These are phyloP conservation scores for Fragaria nilgerrensis DNA, from an alignment of 306 rosid species.

Conservation along the genomic window DNA sequence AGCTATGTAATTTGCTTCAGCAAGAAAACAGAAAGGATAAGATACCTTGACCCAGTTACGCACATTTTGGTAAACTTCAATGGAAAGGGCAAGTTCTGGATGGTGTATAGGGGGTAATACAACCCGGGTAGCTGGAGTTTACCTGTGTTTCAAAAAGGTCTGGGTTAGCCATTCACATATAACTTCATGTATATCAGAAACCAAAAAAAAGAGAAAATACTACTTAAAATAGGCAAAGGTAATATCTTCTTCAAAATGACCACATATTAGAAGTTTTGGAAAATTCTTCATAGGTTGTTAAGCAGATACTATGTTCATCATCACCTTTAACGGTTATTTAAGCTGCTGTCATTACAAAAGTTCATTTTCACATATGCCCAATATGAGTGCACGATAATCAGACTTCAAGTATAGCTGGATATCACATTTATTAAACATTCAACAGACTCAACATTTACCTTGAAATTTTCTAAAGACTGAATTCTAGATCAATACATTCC, in stretches of 20 bases:
- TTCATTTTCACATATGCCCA: too few species aligned
- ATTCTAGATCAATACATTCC: neutral
- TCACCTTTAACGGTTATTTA: too few species aligned
- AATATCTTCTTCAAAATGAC: neutral
- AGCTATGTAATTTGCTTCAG: neutral
- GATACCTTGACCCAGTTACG: too few species aligned
- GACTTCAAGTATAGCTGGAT: too few species aligned
- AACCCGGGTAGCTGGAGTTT: neutral
- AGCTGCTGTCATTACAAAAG: too few species aligned
- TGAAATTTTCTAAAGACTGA: too few species aligned
- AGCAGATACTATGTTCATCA: neutral
- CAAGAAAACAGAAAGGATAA: neutral
- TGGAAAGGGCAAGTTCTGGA: neutral
- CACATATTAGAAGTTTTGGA: neutral
- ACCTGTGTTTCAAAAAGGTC: too few species aligned
- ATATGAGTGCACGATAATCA: too few species aligned
- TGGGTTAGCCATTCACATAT: neutral
- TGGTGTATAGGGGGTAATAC: slow-evolving; percentile 10
- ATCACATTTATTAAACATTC: too few species aligned
- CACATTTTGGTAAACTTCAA: too few species aligned
- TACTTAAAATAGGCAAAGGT: neutral
- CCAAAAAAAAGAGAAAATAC: too few species aligned
- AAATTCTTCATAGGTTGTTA: neutral
- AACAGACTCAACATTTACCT: too few species aligned
- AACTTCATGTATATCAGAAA: neutral